A percentile compares a stretch with the other conserved stretches of the same genome.
Conservation (phyloP, 306 rosid species). For the Lithocarpus polystachyus region DNA sequence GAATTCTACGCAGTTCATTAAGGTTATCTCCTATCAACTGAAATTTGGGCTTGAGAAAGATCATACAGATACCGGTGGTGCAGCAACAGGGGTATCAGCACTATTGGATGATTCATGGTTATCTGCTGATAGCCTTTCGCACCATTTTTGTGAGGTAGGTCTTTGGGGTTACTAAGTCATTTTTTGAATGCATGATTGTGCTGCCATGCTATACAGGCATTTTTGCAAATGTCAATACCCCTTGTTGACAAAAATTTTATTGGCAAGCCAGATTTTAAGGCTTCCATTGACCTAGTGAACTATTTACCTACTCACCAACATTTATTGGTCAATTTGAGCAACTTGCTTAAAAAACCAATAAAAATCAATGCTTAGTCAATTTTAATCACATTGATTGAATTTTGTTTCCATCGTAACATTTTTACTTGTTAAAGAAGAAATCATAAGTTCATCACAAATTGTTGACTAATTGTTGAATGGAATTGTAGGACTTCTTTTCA, state of each 20-base stretch:
- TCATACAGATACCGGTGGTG: slow-evolving; percentile 6
- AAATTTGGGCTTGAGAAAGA: slow-evolving; percentile 71
- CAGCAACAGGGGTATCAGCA: slow-evolving; percentile 33
- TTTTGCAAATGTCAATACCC: not conserved
- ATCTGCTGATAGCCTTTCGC: slow-evolving; percentile 61
- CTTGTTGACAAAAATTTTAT: not conserved
- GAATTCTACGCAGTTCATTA: slow-evolving; percentile 53
- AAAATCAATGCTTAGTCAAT: not conserved
- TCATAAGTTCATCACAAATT: slow-evolving; percentile 5
- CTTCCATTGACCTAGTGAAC: not conserved
- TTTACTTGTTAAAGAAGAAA: not conserved
- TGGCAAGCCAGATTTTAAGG: not conserved
- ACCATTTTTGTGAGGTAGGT: slow-evolving; percentile 69
- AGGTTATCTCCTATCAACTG: slow-evolving; percentile 77
- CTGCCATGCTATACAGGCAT: not conserved
- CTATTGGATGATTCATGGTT: slow-evolving; percentile 79
- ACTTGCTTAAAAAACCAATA: not conserved
- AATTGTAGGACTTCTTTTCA: slow-evolving; percentile 71
- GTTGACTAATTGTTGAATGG: too few species aligned
- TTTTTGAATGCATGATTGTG: not conserved
- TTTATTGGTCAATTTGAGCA: not conserved
- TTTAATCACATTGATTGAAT: not conserved
- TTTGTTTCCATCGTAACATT: not conserved
- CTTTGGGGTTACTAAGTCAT: not conserved
- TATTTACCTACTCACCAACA: not conserved